phyloP scores from a whole-genome alignment of 495 filamentous ascomycete genomes.

The Polyplosphaeria fusca region DNA sequence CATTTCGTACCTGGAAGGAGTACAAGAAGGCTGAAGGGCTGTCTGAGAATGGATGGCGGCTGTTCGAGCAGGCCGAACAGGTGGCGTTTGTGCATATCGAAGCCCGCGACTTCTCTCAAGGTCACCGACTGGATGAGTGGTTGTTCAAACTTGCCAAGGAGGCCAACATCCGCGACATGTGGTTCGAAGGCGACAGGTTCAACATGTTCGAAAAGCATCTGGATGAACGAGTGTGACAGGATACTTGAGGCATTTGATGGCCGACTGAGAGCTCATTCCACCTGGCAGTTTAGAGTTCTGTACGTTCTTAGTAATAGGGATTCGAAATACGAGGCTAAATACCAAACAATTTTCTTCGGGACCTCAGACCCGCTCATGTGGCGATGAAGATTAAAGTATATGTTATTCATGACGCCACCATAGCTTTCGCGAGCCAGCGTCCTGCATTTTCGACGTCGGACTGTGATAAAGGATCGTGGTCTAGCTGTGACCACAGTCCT shows the following conservation, averaged over 20 bases:
- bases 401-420: too few species aligned
- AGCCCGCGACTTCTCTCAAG: not conserved
- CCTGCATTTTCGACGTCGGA: conserved; percentile 14
- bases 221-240: too few species aligned
- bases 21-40: not conserved
- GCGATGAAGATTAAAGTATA: too few species aligned
- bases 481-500: conserved; percentile 18
- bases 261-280: too few species aligned
- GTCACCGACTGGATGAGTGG: not conserved
- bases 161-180: not conserved
- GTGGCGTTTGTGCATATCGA: conserved; percentile 4
- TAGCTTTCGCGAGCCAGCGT: conserved; percentile 10
- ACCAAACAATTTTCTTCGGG: too few species aligned
- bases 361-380: too few species aligned
- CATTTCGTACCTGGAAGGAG: not conserved
- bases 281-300: too few species aligned
- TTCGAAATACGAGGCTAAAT: too few species aligned
- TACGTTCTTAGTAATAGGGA: too few species aligned
- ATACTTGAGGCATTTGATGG: too few species aligned
- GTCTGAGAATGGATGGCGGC: not conserved
- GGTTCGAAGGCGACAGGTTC: too few species aligned
- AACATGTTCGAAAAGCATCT: too few species aligned
- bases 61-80: not conserved
- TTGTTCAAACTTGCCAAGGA: not conserved
- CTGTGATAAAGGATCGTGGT: conserved; percentile 4